phyloP scores from a whole-genome alignment of 306 rosid species.

The Oemleria cerasiformis region DNA sequence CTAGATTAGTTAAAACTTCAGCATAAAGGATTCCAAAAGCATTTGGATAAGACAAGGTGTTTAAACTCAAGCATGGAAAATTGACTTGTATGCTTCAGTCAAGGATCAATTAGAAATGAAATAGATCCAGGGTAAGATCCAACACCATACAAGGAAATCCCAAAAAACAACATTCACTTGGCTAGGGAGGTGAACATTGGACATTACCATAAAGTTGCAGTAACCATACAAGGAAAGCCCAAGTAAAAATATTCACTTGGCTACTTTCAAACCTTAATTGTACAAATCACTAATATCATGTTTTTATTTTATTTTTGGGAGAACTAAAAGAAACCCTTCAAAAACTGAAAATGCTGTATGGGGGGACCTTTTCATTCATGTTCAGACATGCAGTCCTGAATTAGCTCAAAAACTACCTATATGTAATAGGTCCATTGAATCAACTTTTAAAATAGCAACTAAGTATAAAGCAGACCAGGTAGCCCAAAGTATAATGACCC shows the following conservation, averaged over 20 bases:
- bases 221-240: not conserved
- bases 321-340: too few relatives aligned
- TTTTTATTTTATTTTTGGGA: too few relatives aligned
- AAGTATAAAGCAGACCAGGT: not conserved
- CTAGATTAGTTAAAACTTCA: conserved; percentile 10
- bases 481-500: not conserved
- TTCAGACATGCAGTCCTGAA: too few relatives aligned
- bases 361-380: too few relatives aligned
- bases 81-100: not conserved
- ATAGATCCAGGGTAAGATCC: not conserved
- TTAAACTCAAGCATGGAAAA: not conserved
- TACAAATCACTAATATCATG: not conserved
- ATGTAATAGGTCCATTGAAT: not conserved
- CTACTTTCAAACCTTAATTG: not conserved
- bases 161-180: not conserved
- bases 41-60: not conserved
- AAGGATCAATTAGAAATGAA: not conserved
- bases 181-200: conserved; percentile 1
- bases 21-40: conserved; percentile 11
- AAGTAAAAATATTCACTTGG: not conserved
- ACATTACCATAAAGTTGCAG: not conserved
- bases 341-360: too few relatives aligned
- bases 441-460: not conserved
- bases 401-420: conserved; percentile 2
- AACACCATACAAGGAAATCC: not conserved